These are phyloP conservation scores for Cucumis hystrix DNA, from an alignment of 306 rosid species.

Conservation along the genomic window DNA sequence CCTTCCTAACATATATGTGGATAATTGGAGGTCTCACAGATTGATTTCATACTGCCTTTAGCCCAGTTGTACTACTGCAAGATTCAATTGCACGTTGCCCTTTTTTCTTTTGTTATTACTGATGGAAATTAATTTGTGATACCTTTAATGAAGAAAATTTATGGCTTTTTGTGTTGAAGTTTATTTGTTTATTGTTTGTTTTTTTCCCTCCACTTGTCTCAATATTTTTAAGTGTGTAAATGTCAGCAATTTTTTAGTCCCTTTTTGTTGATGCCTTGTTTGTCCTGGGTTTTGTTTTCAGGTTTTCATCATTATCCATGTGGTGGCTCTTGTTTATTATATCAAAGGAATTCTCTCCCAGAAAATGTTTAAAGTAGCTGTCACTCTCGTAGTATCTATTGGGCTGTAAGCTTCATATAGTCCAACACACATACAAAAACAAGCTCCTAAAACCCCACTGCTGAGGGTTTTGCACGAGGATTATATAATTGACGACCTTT, in stretches of 20 bases:
- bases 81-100: neutral
- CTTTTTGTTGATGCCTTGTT: constrained; percentile 15
- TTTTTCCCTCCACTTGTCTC: neutral
- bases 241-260: neutral
- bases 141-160: neutral
- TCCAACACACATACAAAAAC: neutral
- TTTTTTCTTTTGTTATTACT: neutral
- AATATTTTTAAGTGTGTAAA: neutral
- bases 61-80: neutral
- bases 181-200: neutral
- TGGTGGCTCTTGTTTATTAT: constrained; percentile 90
- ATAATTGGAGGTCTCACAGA: too few relatives aligned
- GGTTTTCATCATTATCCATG: constrained; percentile 94
- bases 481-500: constrained; percentile 15
- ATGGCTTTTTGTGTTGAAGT: neutral
- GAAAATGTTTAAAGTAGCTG: constrained; percentile 88
- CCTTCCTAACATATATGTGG: too few relatives aligned
- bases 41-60: neutral
- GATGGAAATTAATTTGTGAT: neutral
- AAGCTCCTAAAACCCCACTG: neutral
- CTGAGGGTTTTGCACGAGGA: constrained; percentile 9
- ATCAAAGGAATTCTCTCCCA: constrained; percentile 82
- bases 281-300: constrained; percentile 18
- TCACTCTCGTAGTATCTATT: constrained; percentile 64
- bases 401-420: constrained; percentile 60